Base-by-base conservation (phyloP, 2,329 filamentous ascomycete genomes). In the Exophiala aquamarina region DNA sequence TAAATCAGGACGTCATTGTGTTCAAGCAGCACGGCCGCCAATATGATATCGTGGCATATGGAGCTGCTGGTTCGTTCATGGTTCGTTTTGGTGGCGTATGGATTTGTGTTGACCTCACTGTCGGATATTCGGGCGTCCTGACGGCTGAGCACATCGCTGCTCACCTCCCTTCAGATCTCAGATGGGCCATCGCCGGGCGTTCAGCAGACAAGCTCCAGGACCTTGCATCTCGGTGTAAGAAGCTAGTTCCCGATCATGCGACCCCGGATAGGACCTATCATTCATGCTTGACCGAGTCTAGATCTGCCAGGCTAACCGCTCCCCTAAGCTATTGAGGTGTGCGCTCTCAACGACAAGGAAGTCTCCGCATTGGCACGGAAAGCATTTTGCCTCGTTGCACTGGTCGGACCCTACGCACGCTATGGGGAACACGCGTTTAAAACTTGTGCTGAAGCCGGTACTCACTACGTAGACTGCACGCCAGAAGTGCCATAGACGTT, bases 171-270 rank as follows among this genome's bases (percentile, higher is more conserved):
- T 87, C 85, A 13, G 79, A 88, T 63, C 66, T 94, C 50, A 89
- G 82, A 71, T 95, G 91, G 90, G 91, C 88, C 9, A 73, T 95
- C 44, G 87, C 89, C 37, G 90, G 90, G 19, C 85, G 90, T 19
- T 90, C 87, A 10, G 71, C 76, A 34, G 70, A 74, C 36, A 95
- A 95, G 66, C 76, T 96, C 3, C 77, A 85, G 56, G 68, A 70
- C 31, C 67, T 95, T 8, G 80, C 82, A 4, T 73, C 81, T 43
- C 80, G 87, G 44, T 77, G 89, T 63, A 81, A 81, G 58, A 63
- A 69, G 49, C 60, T 86, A 48, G 86, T 86, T 62, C 73, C 83
- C 2, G 84, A 93, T 65, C 83, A 90, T 42, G 61, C 72, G 29
- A 77, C 79, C 42, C 89, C 89, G 61, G 79, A 85, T 88, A 77